Conservation (phyloP, 129 eudicot genomes). For the Centaurea solstitialis region DNA sequence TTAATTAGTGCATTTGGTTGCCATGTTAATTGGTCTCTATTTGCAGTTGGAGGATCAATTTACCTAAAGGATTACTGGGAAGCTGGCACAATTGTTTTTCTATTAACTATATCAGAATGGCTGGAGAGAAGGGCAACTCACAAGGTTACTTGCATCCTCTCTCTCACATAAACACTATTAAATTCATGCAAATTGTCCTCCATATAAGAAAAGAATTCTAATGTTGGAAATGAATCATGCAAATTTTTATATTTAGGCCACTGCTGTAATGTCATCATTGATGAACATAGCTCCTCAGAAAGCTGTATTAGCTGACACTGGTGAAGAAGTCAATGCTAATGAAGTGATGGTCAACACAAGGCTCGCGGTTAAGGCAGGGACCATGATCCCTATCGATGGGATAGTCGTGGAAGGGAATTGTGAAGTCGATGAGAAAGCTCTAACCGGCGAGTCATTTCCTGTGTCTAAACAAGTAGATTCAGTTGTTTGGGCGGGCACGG, state of each 20-base stretch:
- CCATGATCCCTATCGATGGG: slow-evolving; percentile 84
- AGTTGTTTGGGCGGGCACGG: slow-evolving; percentile 86
- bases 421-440: slow-evolving; percentile 82
- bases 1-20: not conserved
- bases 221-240: not conserved
- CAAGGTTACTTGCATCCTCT: slow-evolving; percentile 37
- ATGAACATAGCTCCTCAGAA: slow-evolving; percentile 71
- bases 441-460: slow-evolving; percentile 95
- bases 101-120: slow-evolving; percentile 69
- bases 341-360: slow-evolving; percentile 65
- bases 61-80: slow-evolving; percentile 58
- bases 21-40: not conserved
- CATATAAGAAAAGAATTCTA: not conserved
- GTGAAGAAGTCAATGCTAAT: slow-evolving; percentile 62
- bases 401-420: slow-evolving; percentile 78
- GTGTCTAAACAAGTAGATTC: slow-evolving; percentile 72
- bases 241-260: slow-evolving; percentile 44
- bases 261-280: slow-evolving; percentile 80
- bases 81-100: slow-evolving; percentile 72
- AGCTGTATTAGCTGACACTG: slow-evolving; percentile 76
- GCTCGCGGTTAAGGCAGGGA: slow-evolving; percentile 90
- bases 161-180: not conserved
- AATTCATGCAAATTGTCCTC: not conserved
- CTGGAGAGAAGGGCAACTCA: slow-evolving; percentile 70
- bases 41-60: slow-evolving; percentile 68